Evolutionary conservation across 371 early-diverging fungal genomes (phyloP).

Genomic region (Enterocytospora artemiae): DNA sequence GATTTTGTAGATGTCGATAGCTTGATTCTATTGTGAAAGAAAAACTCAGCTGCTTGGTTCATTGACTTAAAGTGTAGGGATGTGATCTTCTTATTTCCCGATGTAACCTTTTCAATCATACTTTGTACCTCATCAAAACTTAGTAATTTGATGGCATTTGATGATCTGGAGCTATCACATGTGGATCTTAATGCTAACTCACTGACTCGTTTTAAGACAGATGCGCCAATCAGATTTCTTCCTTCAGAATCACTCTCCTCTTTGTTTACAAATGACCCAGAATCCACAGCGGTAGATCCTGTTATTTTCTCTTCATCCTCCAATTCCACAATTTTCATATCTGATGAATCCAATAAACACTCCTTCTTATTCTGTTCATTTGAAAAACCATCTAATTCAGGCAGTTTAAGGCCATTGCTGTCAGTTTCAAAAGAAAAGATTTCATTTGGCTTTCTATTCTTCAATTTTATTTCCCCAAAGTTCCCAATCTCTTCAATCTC

Average conservation of each 20-base stretch:
- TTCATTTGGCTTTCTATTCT: slow-evolving; percentile 24
- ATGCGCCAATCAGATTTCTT: background rate
- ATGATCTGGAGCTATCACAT: too few relatives aligned
- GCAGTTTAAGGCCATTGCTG: background rate
- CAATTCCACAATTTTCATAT: background rate
- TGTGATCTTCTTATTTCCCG: slow-evolving; percentile 6
- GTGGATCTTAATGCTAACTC: too few relatives aligned
- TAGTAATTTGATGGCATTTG: background rate
- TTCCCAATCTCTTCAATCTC: slow-evolving; percentile 21
- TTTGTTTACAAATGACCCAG: background rate
- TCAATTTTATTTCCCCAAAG: slow-evolving; percentile 32
- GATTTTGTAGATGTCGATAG: slow-evolving; percentile 9
- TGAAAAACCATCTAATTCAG: background rate
- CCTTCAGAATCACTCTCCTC: background rate
- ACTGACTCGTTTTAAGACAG: background rate
- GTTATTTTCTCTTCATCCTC: background rate
- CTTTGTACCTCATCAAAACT: background rate
- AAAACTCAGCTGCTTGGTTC: slow-evolving; percentile 40
- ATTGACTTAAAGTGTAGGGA: slow-evolving; percentile 26
- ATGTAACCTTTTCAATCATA: background rate
- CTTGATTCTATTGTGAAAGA: slow-evolving; percentile 16
- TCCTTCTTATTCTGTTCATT: background rate
- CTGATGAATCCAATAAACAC: background rate
- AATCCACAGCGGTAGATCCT: background rate
- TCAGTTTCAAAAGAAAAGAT: slow-evolving; percentile 29